Percentiles rank a stretch among this genome's conserved stretches.
phyloP scores from a whole-genome alignment of 2,329 filamentous ascomycete species.

The Tolypocladium album region DNA sequence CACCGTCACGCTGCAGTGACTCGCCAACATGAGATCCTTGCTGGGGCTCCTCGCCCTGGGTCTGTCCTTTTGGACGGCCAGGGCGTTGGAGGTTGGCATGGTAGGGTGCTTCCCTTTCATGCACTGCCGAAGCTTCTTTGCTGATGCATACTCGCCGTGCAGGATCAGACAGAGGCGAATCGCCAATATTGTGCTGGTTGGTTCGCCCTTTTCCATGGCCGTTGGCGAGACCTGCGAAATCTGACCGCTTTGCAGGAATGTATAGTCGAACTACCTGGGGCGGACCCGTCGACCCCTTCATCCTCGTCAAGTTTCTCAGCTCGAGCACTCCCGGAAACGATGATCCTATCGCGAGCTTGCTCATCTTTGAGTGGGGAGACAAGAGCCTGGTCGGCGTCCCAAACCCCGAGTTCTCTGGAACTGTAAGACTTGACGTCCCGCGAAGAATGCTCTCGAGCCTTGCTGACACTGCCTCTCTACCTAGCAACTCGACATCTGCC shows the following conservation, averaged over 20 bases:
- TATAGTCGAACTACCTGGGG: constrained; percentile 87
- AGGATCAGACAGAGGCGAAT: constrained; percentile 70
- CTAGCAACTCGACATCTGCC: constrained; percentile 54
- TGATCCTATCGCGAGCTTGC: constrained; percentile 69
- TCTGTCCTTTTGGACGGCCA: constrained; percentile 41
- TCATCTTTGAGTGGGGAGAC: constrained; percentile 94
- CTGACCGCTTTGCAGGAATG: constrained; percentile 52
- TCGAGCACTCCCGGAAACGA: constrained; percentile 42
- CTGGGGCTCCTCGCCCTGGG: constrained; percentile 39
- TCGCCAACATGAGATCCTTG: constrained; percentile 42
- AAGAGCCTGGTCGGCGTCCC: constrained; percentile 65
- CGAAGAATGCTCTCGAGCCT: constrained; percentile 8
- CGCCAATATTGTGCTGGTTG: constrained; percentile 66
- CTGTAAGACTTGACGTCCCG: constrained; percentile 20
- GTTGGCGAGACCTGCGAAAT: neutral
- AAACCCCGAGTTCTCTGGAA: constrained; percentile 32
- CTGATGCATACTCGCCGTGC: constrained; percentile 9
- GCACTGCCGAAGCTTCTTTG: constrained; percentile 1
- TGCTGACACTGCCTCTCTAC: neutral
- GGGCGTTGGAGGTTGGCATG: constrained; percentile 47
- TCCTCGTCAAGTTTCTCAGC: constrained; percentile 68
- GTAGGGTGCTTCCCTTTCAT: constrained; percentile 25
- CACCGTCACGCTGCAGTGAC: neutral
- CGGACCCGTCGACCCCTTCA: constrained; percentile 79
- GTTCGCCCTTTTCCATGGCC: constrained; percentile 7